Evolutionary conservation across 2,329 filamentous ascomycete genomes (phyloP).

Genomic region (Mollisiaceae sp.): DNA sequence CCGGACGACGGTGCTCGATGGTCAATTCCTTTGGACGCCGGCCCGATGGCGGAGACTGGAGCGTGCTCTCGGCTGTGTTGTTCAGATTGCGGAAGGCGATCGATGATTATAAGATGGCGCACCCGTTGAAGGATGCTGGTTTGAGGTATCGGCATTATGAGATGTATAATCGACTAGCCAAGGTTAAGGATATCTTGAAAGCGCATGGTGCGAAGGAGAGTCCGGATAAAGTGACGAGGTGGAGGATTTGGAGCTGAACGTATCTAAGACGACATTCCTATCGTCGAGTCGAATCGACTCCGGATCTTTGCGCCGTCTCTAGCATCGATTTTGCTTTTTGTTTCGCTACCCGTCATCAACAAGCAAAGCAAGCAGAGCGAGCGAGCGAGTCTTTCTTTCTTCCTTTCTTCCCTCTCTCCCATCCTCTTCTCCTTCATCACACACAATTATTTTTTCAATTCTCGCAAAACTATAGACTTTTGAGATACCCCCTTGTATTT

Average conservation of each 20-base stretch:
- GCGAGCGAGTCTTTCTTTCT: background rate
- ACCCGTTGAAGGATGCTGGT: background rate
- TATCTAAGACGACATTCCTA: background rate
- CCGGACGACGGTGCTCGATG: conserved; percentile 27
- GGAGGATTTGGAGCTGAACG: conserved; percentile 9
- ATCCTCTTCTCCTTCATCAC: background rate
- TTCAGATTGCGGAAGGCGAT: conserved; percentile 3
- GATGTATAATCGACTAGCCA: background rate
- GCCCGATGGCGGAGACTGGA: conserved; percentile 14
- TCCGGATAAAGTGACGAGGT: background rate
- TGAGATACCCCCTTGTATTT: conserved; percentile 8
- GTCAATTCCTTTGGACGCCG: conserved; percentile 28
- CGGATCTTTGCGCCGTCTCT: background rate
- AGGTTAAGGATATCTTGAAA: background rate
- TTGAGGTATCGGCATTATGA: background rate
- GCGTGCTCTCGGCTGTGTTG: conserved; percentile 22
- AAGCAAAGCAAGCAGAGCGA: background rate
- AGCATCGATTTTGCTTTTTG: no score
- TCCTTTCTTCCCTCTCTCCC: background rate
- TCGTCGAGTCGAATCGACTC: background rate
- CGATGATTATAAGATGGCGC: conserved; percentile 6
- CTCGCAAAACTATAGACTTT: background rate
- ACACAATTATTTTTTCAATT: background rate
- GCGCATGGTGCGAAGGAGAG: conserved; percentile 1
- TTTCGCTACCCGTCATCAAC: no score